These are phyloP conservation scores for Trichosanthes truncata DNA, from an alignment of 306 rosid species.

Conservation along the genomic window DNA sequence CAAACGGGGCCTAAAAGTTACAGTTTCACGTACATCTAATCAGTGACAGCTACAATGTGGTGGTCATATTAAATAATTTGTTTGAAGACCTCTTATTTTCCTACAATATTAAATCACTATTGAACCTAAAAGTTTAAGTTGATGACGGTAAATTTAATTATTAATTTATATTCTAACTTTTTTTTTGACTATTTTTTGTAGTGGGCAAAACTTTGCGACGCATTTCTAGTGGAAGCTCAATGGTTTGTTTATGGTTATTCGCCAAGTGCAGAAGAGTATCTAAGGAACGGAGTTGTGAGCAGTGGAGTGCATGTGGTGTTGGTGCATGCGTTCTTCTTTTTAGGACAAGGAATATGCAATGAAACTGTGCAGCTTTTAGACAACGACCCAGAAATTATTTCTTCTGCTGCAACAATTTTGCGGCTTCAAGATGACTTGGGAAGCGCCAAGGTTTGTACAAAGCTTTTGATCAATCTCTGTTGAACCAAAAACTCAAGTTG, in stretches of 20 bases:
- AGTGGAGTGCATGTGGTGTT: slow-evolving; percentile 47
- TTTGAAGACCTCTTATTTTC: too few species aligned
- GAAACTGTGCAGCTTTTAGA: slow-evolving; percentile 28
- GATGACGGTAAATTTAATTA: too few species aligned
- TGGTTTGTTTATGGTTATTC: slow-evolving; percentile 44
- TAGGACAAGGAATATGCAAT: slow-evolving; percentile 32
- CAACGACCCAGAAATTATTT: slow-evolving; percentile 23
- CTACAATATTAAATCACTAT: too few species aligned
- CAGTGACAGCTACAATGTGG: too few species aligned
- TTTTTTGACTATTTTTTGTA: neutral
- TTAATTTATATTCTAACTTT: too few species aligned
- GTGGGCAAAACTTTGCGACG: slow-evolving; percentile 50
- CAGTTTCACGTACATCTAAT: too few species aligned
- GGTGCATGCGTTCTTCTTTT: slow-evolving; percentile 40
- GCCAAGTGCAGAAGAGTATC: slow-evolving; percentile 44
- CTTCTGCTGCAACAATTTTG: slow-evolving; percentile 48
- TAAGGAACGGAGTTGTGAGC: slow-evolving; percentile 49
- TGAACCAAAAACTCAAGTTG: too few species aligned
- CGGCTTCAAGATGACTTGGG: slow-evolving; percentile 75
- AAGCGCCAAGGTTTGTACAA: slow-evolving; percentile 24
- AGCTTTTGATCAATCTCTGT: too few species aligned
- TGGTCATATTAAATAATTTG: too few species aligned
- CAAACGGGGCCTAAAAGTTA: too few species aligned
- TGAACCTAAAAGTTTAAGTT: too few species aligned
- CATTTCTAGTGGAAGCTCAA: slow-evolving; percentile 51